Percentiles rank a stretch among this genome's conserved stretches.
These are phyloP conservation scores for Oligophagozyma castellii DNA, from an alignment of 1,139 yeast species.

Conservation along the genomic window DNA sequence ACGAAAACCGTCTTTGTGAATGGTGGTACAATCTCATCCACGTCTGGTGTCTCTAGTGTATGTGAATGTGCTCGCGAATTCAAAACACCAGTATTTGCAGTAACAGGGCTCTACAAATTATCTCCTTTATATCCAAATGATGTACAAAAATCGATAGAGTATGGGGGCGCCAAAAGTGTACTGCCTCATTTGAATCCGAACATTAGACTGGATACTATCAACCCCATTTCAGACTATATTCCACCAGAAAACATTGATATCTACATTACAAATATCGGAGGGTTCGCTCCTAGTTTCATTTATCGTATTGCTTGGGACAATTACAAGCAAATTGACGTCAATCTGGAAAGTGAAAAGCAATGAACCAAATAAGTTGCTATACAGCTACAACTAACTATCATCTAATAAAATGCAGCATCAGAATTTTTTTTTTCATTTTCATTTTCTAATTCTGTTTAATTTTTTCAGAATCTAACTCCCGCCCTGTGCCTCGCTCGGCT, in stretches of 20 bases:
- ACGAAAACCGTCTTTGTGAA: conserved; percentile 87
- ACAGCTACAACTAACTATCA: background rate
- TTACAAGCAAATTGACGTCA: conserved; percentile 74
- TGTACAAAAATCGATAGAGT: conserved; percentile 76
- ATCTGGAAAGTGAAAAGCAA: conserved; percentile 25
- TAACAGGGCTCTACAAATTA: conserved; percentile 84
- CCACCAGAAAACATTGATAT: conserved; percentile 92
- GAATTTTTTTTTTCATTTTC: background rate
- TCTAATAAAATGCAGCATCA: background rate
- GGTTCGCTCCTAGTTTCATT: conserved; percentile 90
- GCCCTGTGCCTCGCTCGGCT: conserved; percentile 31
- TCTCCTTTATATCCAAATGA: conserved; percentile 93
- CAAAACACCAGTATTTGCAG: conserved; percentile 89
- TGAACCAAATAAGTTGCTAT: background rate
- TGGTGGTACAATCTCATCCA: conserved; percentile 83
- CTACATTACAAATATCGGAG: conserved; percentile 89
- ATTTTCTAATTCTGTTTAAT: background rate
- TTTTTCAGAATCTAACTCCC: background rate
- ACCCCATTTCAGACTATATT: conserved; percentile 85
- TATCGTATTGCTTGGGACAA: conserved; percentile 92
- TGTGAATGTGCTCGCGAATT: conserved; percentile 95
- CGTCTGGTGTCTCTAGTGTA: conserved; percentile 77
- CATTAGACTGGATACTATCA: conserved; percentile 62
- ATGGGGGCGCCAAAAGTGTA: conserved; percentile 58
- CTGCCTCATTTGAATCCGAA: conserved; percentile 22